A percentile compares a stretch with the other conserved stretches of the same genome.
phyloP scores from a whole-genome alignment of 768 basidiomycete species.

The Tulasnella sp. region DNA sequence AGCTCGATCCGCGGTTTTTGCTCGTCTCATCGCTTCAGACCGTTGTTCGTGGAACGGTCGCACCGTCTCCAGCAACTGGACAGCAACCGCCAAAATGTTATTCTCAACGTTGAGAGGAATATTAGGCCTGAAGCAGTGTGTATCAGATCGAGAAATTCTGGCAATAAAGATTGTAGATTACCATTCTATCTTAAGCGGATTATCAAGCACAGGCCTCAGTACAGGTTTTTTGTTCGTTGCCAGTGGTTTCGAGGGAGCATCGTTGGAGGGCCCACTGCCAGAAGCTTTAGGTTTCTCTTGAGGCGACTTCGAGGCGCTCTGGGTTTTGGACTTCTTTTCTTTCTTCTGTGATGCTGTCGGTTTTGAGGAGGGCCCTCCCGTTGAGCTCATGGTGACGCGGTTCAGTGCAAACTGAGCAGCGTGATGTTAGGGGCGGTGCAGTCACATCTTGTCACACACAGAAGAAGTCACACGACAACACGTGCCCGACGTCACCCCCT shows the following conservation, averaged over 20 bases:
- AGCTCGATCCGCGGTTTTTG: background rate
- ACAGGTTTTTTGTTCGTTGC: constrained; percentile 56
- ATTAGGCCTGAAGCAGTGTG: constrained; percentile 50
- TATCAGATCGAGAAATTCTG: background rate
- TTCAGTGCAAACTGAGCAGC: background rate
- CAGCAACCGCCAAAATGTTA: constrained; percentile 49
- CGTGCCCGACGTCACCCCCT: background rate
- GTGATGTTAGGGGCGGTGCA: background rate
- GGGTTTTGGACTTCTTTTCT: background rate
- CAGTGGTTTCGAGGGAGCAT: background rate
- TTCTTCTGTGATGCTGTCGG: constrained; percentile 10
- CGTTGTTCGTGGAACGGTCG: constrained; percentile 44
- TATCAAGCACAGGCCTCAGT: constrained; percentile 68
- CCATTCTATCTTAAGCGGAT: constrained; percentile 69
- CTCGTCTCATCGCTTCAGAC: background rate
- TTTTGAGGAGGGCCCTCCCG: background rate
- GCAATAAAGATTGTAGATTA: constrained; percentile 35
- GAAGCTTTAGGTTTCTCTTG: background rate
- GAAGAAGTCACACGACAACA: background rate
- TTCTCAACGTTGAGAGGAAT: constrained; percentile 64
- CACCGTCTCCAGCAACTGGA: constrained; percentile 44
- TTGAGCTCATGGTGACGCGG: background rate
- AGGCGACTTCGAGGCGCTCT: background rate
- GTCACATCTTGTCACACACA: background rate
- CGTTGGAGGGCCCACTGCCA: constrained; percentile 32